Evolutionary conservation across 2,329 filamentous ascomycete species (phyloP).

Genomic region (Botrytis squamosa): DNA sequence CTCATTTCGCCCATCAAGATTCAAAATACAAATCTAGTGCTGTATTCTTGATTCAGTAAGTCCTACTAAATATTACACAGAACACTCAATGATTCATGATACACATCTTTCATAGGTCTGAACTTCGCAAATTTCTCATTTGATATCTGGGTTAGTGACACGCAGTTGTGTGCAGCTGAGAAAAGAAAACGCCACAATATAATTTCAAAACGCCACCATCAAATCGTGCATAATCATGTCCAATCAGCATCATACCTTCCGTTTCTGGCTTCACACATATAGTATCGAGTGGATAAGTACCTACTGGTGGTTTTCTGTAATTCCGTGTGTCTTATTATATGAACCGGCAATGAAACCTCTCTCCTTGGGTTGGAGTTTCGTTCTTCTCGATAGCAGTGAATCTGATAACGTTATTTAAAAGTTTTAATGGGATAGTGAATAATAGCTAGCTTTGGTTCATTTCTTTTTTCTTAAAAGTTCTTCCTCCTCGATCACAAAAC

Average conservation of each 20-base stretch:
- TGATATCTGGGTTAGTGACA: background rate
- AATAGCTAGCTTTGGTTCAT: background rate
- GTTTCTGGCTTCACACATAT: background rate
- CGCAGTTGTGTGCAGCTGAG: background rate
- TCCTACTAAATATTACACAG: background rate
- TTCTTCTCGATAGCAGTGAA: background rate
- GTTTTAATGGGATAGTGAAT: background rate
- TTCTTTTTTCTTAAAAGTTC: background rate
- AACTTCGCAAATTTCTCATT: background rate
- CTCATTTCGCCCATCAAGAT: background rate
- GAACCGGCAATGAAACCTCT: background rate
- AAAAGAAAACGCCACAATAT: background rate
- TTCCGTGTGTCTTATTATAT: background rate
- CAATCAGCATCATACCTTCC: background rate
- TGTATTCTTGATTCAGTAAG: background rate
- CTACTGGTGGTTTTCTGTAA: background rate
- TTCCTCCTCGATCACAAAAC: background rate
- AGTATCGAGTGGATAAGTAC: background rate
- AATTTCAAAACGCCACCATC: background rate
- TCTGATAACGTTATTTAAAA: background rate
- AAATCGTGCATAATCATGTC: background rate
- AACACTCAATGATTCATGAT: fast-evolving
- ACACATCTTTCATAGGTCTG: background rate
- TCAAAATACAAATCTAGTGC: background rate
- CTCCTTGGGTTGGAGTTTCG: background rate